A percentile compares a stretch with the other conserved stretches of the same genome.
Conservation (phyloP, 2,329 filamentous ascomycete species). For the Sclerotinia trifoliorum region DNA sequence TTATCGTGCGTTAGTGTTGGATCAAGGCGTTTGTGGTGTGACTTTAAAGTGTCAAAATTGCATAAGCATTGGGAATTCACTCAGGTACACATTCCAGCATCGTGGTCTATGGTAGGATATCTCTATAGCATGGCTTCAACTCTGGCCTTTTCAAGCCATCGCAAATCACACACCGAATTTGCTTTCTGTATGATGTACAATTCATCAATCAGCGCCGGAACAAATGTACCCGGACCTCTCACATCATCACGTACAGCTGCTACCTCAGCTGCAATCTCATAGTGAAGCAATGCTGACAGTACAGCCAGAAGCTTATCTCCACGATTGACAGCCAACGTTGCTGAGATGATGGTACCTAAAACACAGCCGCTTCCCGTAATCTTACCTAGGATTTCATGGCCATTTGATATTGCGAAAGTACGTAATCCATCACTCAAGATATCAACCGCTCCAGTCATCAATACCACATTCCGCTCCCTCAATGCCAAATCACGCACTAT, state of each 20-base stretch:
- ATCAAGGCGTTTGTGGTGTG: constrained; percentile 1
- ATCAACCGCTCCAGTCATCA: constrained; percentile 81
- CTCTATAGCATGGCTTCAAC: constrained; percentile 43
- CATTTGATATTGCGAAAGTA: constrained; percentile 71
- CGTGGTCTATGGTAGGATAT: neutral
- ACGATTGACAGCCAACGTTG: constrained; percentile 65
- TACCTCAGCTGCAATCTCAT: constrained; percentile 63
- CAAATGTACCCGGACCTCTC: constrained; percentile 79
- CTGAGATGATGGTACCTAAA: constrained; percentile 77
- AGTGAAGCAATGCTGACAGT: constrained; percentile 72
- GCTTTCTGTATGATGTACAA: constrained; percentile 52
- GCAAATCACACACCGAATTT: constrained; percentile 48
- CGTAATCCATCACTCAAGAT: constrained; percentile 71
- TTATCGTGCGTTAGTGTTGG: too few relatives aligned
- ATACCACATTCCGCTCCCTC: constrained; percentile 67
- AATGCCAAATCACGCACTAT: constrained; percentile 66
- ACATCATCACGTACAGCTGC: constrained; percentile 69
- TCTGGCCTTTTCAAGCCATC: constrained; percentile 54
- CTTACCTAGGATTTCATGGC: constrained; percentile 66
- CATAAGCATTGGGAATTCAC: neutral
- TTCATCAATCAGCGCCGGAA: constrained; percentile 80
- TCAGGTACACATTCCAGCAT: neutral
- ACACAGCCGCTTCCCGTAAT: constrained; percentile 84
- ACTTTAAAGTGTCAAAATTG: neutral
- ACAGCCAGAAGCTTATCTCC: constrained; percentile 68